phyloP scores from a whole-genome alignment of 768 basidiomycete genomes.

The Tylopilus sp. region DNA sequence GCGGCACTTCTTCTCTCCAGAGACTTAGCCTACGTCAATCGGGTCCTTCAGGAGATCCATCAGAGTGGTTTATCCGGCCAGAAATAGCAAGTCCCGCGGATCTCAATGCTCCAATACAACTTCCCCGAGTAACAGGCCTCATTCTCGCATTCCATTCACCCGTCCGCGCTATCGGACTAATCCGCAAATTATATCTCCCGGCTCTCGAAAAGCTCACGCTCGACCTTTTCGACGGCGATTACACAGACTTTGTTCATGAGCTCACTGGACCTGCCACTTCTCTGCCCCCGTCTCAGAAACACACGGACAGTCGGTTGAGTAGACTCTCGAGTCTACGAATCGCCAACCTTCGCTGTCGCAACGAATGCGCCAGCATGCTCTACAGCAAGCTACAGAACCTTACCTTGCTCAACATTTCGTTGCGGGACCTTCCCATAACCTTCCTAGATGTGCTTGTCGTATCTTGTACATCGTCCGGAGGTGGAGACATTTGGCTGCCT shows the following conservation, averaged over 20 bases:
- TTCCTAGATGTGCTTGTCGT: conserved; percentile 27
- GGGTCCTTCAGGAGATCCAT: background rate
- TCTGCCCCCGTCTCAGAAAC: background rate
- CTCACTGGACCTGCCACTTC: background rate
- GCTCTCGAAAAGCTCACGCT: background rate
- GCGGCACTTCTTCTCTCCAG: background rate
- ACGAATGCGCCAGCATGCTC: background rate
- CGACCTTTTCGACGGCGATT: background rate
- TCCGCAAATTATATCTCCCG: background rate
- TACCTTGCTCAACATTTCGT: conserved; percentile 20
- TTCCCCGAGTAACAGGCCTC: conserved; percentile 30
- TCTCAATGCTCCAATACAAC: conserved; percentile 30
- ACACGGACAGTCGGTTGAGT: background rate
- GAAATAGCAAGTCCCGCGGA: conserved; percentile 14
- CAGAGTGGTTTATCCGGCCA: background rate
- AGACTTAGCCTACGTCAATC: background rate
- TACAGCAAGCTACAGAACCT: background rate
- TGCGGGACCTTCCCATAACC: conserved; percentile 28
- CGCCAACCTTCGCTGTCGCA: background rate
- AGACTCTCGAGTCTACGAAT: background rate
- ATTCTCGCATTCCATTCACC: conserved; percentile 45
- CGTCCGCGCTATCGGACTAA: background rate
- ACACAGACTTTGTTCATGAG: background rate
- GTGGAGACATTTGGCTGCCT: conserved; percentile 40
- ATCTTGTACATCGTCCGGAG: background rate